Evolutionary conservation across 768 basidiomycete genomes (phyloP).

Genomic region (Auricularia sp.): DNA sequence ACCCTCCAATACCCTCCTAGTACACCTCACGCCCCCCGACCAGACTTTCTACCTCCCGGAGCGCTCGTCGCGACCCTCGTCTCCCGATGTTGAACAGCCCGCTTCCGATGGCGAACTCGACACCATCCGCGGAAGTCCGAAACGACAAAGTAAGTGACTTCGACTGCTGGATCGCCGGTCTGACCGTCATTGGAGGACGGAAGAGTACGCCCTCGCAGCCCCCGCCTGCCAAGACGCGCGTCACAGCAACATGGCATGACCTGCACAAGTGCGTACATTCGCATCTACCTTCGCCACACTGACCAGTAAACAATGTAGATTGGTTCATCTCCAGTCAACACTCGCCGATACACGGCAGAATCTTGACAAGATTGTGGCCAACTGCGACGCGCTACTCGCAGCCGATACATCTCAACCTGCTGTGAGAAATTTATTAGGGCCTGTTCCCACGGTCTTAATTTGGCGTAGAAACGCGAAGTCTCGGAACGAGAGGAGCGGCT

Average conservation of each 20-base stretch:
- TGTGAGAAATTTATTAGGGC: slow-evolving; percentile 14
- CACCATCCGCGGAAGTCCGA: slow-evolving; percentile 20
- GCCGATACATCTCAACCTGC: slow-evolving; percentile 11
- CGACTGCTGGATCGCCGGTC: no score
- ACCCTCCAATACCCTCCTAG: slow-evolving; percentile 63
- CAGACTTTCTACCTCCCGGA: slow-evolving; percentile 48
- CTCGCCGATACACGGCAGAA: slow-evolving; percentile 29
- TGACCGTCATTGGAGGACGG: neutral
- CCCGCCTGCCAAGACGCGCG: slow-evolving; percentile 18
- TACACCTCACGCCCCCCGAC: slow-evolving; percentile 53
- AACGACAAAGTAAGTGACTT: slow-evolving; percentile 16
- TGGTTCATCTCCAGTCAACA: slow-evolving; percentile 32
- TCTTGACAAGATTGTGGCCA: slow-evolving; percentile 21
- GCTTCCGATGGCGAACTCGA: slow-evolving; percentile 63
- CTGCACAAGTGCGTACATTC: slow-evolving; percentile 49
- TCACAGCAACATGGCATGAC: slow-evolving; percentile 56
- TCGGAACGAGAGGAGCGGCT: slow-evolving; percentile 54
- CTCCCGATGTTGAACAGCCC: slow-evolving; percentile 48
- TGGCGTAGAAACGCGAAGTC: slow-evolving; percentile 40
- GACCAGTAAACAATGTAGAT: slow-evolving; percentile 18
- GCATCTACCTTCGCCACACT: slow-evolving; percentile 2
- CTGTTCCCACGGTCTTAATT: slow-evolving; percentile 11
- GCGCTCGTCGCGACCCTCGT: slow-evolving; percentile 32
- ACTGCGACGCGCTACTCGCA: slow-evolving; percentile 23
- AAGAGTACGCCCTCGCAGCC: neutral